Conservation (phyloP, 2,329 filamentous ascomycete species). For the Fusarium secorum region DNA sequence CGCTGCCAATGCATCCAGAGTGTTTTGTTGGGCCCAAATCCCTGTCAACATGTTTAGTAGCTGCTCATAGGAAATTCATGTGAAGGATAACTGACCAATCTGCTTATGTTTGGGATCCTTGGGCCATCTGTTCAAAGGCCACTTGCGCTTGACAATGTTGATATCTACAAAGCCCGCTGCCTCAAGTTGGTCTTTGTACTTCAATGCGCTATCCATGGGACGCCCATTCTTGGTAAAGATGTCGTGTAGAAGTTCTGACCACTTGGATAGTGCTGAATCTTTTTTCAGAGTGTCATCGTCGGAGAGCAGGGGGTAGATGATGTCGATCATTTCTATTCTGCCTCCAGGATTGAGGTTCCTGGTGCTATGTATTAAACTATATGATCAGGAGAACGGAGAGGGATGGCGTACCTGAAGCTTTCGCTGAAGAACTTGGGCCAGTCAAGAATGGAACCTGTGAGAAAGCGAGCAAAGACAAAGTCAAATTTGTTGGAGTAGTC, state of each 20-base stretch:
- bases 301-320: slow-evolving; percentile 14
- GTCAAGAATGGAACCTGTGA: slow-evolving; percentile 15
- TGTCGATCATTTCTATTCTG: slow-evolving; percentile 19
- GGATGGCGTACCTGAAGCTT: background rate
- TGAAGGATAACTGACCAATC: background rate
- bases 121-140: slow-evolving; percentile 15
- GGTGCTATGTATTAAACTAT: accelerated
- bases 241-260: background rate
- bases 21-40: background rate
- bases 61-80: accelerated
- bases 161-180: slow-evolving; percentile 8
- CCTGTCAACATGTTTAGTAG: background rate
- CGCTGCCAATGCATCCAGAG: background rate
- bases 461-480: slow-evolving; percentile 23
- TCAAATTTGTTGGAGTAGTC: slow-evolving; percentile 17
- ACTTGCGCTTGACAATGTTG: slow-evolving; percentile 1
- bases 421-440: slow-evolving; percentile 28
- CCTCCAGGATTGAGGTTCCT: slow-evolving; percentile 14
- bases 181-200: slow-evolving; percentile 20
- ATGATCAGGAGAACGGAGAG: accelerated
- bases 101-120: slow-evolving; percentile 30
- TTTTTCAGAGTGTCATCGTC: slow-evolving; percentile 1
- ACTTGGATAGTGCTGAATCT: slow-evolving; percentile 2
- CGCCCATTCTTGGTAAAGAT: background rate
- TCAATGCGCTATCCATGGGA: background rate